These are phyloP conservation scores for Colletotrichum sp. DNA, from an alignment of 2,329 filamentous ascomycete species.

Conservation along the genomic window DNA sequence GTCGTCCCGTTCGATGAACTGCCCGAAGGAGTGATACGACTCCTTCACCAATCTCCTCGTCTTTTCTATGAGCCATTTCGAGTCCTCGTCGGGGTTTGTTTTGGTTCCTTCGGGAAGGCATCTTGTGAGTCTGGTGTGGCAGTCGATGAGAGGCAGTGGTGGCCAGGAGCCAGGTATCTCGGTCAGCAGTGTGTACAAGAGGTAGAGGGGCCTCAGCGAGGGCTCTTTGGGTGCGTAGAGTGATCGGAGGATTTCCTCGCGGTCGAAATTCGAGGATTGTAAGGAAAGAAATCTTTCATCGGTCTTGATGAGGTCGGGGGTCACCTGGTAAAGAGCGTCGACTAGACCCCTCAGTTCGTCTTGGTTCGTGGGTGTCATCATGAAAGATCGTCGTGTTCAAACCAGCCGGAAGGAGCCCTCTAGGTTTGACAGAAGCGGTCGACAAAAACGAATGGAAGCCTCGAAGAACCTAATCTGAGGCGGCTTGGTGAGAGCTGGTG, in stretches of 20 bases:
- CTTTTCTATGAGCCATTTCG: constrained; percentile 21
- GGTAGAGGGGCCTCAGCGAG: constrained; percentile 28
- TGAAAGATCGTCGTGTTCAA: background rate
- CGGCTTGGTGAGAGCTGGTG: background rate
- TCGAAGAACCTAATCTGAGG: background rate
- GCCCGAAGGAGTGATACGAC: constrained; percentile 43
- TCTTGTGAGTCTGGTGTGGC: constrained; percentile 39
- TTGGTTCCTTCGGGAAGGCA: constrained; percentile 40
- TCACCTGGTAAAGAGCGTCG: background rate
- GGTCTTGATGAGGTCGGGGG: background rate
- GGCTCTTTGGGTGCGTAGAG: constrained; percentile 24
- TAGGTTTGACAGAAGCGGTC: accelerated
- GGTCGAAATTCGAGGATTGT: background rate
- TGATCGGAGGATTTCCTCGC: constrained; percentile 23
- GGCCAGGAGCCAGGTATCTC: constrained; percentile 33
- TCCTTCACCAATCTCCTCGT: constrained; percentile 29
- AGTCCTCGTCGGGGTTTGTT: constrained; percentile 24
- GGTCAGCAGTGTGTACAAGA: constrained; percentile 28
- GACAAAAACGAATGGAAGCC: background rate
- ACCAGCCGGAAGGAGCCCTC: background rate
- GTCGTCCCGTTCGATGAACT: constrained; percentile 33
- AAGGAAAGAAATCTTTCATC: background rate
- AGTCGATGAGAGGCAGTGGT: constrained; percentile 33
- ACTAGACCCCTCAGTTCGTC: background rate
- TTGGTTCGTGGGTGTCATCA: background rate